Base-by-base conservation (phyloP, 345 rosid genomes). In the Durio zibethinus region DNA sequence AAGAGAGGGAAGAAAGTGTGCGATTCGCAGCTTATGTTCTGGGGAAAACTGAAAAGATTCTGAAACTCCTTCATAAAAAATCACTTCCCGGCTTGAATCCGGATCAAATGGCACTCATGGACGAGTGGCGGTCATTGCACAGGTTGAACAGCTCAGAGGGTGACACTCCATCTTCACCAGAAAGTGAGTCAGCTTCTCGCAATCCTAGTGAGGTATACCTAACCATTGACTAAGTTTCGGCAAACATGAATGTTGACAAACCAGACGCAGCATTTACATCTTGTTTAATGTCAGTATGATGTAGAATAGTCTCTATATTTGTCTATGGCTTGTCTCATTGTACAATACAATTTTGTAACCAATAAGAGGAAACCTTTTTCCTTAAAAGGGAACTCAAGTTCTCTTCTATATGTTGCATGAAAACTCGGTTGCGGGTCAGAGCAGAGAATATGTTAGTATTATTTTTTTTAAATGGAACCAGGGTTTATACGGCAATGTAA, bases 121-220 rank as follows among this genome's bases (percentile, higher is more conserved):
- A 93, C 18, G 83, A 91, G 77, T 94, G 98, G 97, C 87, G 90
- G 36, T 75, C 84, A 15, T 78, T 60, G 16, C 80, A 82, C 62
- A 86, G 82, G 82, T 65, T 33, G 72, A 76, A 78, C 36, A 73
- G 81, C 56, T 7, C 53, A 48, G 38, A 35, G 27, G 18, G 71
- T 31, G 68, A 57, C 31, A 27, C 73, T 54, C 73, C 72, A 45
- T 36, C 48, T 48, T 69, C 84, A 68, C 47, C 65, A 52, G 76
- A 76, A 64, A 78, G 50, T 60, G 73, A 74, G 15, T 29, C 56
- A 21, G 66, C 25, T 79, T 68, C 75, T 62, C 56, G 76, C 60
- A 21, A 31, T 27, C 33, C 80, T 36, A 33, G 59, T 4, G 83
- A 88, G 57, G 62, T 81, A 74, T 77, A 45, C 53, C 72, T 88